A percentile compares a stretch with the other conserved stretches of the same genome.
Evolutionary conservation across 352 stramenopile genomes (phyloP).

Genomic region (Phytophthora vignae): DNA sequence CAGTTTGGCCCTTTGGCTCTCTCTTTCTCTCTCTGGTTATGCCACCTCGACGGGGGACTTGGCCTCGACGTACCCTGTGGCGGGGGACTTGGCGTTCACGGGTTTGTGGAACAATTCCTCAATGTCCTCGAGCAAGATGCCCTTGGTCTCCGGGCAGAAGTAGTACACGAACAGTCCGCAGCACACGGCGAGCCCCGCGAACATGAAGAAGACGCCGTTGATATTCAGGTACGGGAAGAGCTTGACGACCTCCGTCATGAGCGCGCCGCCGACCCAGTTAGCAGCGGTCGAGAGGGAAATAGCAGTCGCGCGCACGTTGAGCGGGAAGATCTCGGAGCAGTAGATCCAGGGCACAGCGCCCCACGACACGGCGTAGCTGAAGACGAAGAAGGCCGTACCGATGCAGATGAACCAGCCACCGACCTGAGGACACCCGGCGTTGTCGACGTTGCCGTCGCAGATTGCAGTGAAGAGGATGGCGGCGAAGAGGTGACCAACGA

Average conservation of each 20-base stretch:
- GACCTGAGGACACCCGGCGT: conserved; percentile 34
- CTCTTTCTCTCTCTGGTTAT: conserved; percentile 16
- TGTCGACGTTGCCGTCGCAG: conserved; percentile 36
- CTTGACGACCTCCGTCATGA: conserved; percentile 48
- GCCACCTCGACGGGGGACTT: conserved; percentile 33
- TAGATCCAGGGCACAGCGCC: conserved; percentile 61
- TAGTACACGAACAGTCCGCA: conserved; percentile 35
- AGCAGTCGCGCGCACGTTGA: conserved; percentile 53
- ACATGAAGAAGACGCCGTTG: conserved; percentile 40
- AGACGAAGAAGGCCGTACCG: conserved; percentile 46
- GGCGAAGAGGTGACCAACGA: conserved; percentile 42
- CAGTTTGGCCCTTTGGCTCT: too few species aligned
- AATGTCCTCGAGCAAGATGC: conserved; percentile 39
- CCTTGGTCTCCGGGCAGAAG: conserved; percentile 39
- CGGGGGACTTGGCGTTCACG: conserved; percentile 23
- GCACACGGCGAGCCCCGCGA: conserved; percentile 13
- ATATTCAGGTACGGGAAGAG: conserved; percentile 39
- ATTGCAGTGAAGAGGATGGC: conserved; percentile 39
- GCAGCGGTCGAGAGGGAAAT: conserved; percentile 46
- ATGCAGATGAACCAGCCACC: conserved; percentile 56
- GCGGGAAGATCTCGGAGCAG: conserved; percentile 60
- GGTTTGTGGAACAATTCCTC: conserved; percentile 31
- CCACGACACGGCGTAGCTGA: conserved; percentile 43
- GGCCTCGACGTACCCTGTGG: conserved; percentile 32
- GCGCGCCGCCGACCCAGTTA: conserved; percentile 50